These are phyloP conservation scores for Rutstroemia sp. DNA, from an alignment of 2,329 filamentous ascomycete genomes.

Conservation along the genomic window DNA sequence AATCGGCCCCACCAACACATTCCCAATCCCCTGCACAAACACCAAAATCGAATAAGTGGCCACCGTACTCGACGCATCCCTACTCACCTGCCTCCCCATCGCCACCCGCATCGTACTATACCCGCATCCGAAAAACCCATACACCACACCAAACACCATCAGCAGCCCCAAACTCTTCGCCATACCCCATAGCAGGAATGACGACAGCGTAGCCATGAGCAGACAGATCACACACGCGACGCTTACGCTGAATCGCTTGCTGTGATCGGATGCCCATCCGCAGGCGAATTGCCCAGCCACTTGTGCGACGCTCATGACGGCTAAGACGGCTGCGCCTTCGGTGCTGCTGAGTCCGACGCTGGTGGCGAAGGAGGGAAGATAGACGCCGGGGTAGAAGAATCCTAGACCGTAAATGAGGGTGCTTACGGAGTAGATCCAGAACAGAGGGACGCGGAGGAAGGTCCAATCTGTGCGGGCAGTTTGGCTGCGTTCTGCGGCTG, in stretches of 20 bases:
- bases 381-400: constrained; percentile 48
- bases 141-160: constrained; percentile 41
- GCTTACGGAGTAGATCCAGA: constrained; percentile 42
- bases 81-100: constrained; percentile 28
- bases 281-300: constrained; percentile 42
- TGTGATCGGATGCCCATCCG: constrained; percentile 39
- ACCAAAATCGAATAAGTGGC: constrained; percentile 26
- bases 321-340: constrained; percentile 52
- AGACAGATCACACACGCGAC: constrained; percentile 37
- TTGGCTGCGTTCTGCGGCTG: constrained; percentile 32
- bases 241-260: constrained; percentile 33
- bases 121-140: constrained; percentile 48
- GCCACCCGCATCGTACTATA: constrained; percentile 42
- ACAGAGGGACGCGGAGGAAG: constrained; percentile 38
- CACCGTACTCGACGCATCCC: constrained; percentile 24
- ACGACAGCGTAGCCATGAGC: constrained; percentile 38
- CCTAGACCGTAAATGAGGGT: constrained; percentile 45
- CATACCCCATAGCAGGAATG: constrained; percentile 45
- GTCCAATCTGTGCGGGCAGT: constrained; percentile 16
- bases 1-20: constrained; percentile 28
- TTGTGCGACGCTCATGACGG: constrained; percentile 41
- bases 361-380: constrained; percentile 37
- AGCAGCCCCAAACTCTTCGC: constrained; percentile 38
- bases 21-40: constrained; percentile 29
- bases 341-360: constrained; percentile 52